These are phyloP conservation scores for Spergularia azorica DNA, from an alignment of 179 eudicot species.

Conservation along the genomic window DNA sequence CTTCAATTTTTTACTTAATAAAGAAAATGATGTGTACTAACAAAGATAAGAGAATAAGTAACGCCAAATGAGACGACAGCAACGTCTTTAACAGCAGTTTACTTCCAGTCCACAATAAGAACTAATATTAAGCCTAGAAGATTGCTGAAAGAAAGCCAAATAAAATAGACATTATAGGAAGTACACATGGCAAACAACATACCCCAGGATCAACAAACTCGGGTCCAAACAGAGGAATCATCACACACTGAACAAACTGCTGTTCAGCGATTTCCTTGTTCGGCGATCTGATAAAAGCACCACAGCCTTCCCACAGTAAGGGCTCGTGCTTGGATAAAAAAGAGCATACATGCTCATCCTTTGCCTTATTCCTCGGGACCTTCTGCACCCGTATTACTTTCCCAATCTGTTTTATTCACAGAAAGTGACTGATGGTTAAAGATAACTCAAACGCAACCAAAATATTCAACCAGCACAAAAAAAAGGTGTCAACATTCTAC, in stretches of 20 bases:
- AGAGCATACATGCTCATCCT: slow-evolving; percentile 41
- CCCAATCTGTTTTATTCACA: slow-evolving; percentile 49
- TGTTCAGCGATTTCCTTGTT: slow-evolving; percentile 70
- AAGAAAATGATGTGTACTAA: too few species aligned
- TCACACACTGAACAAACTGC: slow-evolving; percentile 64
- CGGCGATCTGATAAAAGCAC: slow-evolving; percentile 50
- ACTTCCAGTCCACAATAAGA: background rate
- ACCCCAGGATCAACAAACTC: slow-evolving; percentile 94
- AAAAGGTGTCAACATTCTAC: background rate
- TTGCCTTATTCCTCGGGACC: slow-evolving; percentile 49
- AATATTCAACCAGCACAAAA: background rate
- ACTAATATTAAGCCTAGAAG: slow-evolving; percentile 11
- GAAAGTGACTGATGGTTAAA: background rate
- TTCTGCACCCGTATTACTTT: slow-evolving; percentile 85
- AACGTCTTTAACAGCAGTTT: background rate
- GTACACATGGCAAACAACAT: slow-evolving; percentile 25
- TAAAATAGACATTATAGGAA: background rate
- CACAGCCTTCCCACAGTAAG: slow-evolving; percentile 63
- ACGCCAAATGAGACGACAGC: background rate
- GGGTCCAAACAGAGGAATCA: slow-evolving; percentile 76
- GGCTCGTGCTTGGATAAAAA: slow-evolving; percentile 62
- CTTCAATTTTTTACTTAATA: background rate
- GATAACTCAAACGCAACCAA: background rate
- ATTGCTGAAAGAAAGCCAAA: background rate
- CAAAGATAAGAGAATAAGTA: background rate